Conservation (phyloP, 2,329 filamentous ascomycete species). For the Colletotrichum destructivum region DNA sequence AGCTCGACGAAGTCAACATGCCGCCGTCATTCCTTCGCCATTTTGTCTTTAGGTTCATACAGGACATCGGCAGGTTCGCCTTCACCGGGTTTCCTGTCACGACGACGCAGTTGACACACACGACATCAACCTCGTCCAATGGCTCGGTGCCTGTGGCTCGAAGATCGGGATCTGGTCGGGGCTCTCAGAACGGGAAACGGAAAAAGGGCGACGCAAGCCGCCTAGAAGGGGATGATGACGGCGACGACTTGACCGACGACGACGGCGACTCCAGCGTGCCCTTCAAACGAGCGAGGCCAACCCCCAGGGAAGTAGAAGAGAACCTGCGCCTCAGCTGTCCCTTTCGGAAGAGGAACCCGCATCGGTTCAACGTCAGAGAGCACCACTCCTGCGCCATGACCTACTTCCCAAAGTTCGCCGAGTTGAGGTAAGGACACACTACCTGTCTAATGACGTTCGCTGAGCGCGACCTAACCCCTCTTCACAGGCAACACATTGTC, state of each 20-base stretch:
- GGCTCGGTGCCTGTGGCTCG: slow-evolving; percentile 20
- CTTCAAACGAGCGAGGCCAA: slow-evolving; percentile 51
- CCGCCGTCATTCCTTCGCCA: slow-evolving; percentile 48
- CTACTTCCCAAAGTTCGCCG: slow-evolving; percentile 59
- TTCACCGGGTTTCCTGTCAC: slow-evolving; percentile 44
- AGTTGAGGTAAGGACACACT: slow-evolving; percentile 52
- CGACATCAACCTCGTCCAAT: slow-evolving; percentile 51
- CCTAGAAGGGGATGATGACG: slow-evolving; percentile 49
- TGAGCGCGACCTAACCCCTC: background rate
- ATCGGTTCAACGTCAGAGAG: slow-evolving; percentile 62
- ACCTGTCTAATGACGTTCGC: background rate
- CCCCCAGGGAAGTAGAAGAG: slow-evolving; percentile 53
- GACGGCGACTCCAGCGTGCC: slow-evolving; percentile 49
- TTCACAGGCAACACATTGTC: slow-evolving; percentile 57
- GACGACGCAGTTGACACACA: slow-evolving; percentile 49
- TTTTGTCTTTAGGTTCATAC: slow-evolving; percentile 52
- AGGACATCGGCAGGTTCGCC: slow-evolving; percentile 52
- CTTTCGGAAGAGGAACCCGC: slow-evolving; percentile 61
- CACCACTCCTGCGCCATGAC: slow-evolving; percentile 61
- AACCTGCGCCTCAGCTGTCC: slow-evolving; percentile 60
- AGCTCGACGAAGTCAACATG: slow-evolving; percentile 52
- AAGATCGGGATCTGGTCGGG: slow-evolving; percentile 26
- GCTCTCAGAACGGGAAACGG: slow-evolving; percentile 49
- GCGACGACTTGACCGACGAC: slow-evolving; percentile 54
- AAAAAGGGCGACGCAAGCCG: slow-evolving; percentile 50